These are phyloP conservation scores for Pythium chondricola DNA, from an alignment of 352 stramenopile genomes.

Conservation along the genomic window DNA sequence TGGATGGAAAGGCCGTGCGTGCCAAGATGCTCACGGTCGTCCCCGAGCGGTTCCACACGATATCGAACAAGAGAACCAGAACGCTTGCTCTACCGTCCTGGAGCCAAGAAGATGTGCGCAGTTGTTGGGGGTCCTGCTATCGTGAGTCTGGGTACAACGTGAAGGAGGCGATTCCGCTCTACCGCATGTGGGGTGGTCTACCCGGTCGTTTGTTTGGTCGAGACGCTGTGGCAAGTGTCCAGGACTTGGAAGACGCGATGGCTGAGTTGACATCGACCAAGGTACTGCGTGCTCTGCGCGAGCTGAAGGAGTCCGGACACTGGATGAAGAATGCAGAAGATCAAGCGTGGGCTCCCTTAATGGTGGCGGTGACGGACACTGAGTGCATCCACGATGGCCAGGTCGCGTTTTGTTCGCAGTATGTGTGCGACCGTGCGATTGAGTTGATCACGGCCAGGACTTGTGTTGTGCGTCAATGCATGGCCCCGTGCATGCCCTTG, in stretches of 20 bases:
- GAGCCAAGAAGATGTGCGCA: not conserved
- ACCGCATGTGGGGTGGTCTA: constrained; percentile 13
- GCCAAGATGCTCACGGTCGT: constrained; percentile 4
- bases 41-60: not conserved
- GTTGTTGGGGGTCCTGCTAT: constrained; percentile 4
- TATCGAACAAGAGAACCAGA: constrained; percentile 3
- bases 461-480: not conserved
- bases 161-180: not conserved
- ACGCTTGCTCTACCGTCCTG: constrained; percentile 15
- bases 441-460: not conserved
- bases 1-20: not conserved
- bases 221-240: not conserved
- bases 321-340: constrained; percentile 2
- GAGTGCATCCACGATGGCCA: not conserved
- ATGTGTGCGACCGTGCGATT: constrained; percentile 18
- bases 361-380: not conserved
- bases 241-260: constrained; percentile 6
- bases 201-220: constrained; percentile 3
- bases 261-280: not conserved
- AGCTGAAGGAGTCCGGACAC: not conserved
- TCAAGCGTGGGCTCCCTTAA: constrained; percentile 2
- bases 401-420: constrained; percentile 20
- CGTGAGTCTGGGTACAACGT: not conserved
- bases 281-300: not conserved
- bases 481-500: not conserved